Percentiles rank a stretch among this genome's conserved stretches.
phyloP scores from a whole-genome alignment of 306 rosid species.

The Casuarina cunninghamiana region DNA sequence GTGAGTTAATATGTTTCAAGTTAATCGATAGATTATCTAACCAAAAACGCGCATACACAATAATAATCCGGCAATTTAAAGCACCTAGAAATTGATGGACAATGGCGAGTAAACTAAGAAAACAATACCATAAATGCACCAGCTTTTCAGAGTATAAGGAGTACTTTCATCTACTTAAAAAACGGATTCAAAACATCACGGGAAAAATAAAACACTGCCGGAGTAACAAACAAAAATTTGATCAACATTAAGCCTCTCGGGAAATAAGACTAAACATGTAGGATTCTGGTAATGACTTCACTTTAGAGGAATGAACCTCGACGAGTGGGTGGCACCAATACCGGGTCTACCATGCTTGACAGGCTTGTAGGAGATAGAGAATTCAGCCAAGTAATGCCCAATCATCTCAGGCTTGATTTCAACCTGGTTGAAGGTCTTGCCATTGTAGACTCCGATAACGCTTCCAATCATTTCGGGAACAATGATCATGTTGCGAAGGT shows the following conservation, averaged over 20 bases:
- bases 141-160: background rate
- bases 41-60: background rate
- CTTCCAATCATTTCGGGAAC: conserved; percentile 96
- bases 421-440: conserved; percentile 91
- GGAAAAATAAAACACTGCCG: conserved; percentile 1
- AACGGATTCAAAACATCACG: conserved; percentile 19
- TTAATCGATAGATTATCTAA: background rate
- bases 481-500: conserved; percentile 87
- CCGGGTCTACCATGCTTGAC: conserved; percentile 98
- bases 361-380: conserved; percentile 93
- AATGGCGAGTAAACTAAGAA: background rate
- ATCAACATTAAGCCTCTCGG: conserved; percentile 23
- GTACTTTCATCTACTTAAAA: conserved; percentile 3
- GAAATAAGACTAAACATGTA: conserved; percentile 22
- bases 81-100: background rate
- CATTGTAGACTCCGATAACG: conserved; percentile 88
- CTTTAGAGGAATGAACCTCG: conserved; percentile 97
- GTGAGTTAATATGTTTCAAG: too few relatives aligned
- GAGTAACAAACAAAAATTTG: conserved; percentile 34
- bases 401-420: conserved; percentile 94
- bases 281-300: conserved; percentile 38
- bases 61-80: background rate
- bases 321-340: conserved; percentile 98
- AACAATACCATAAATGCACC: background rate
- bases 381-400: conserved; percentile 86